Evolutionary conservation across 1,284 basidiomycete genomes (phyloP).

Genomic region (Sparassis latifolia): DNA sequence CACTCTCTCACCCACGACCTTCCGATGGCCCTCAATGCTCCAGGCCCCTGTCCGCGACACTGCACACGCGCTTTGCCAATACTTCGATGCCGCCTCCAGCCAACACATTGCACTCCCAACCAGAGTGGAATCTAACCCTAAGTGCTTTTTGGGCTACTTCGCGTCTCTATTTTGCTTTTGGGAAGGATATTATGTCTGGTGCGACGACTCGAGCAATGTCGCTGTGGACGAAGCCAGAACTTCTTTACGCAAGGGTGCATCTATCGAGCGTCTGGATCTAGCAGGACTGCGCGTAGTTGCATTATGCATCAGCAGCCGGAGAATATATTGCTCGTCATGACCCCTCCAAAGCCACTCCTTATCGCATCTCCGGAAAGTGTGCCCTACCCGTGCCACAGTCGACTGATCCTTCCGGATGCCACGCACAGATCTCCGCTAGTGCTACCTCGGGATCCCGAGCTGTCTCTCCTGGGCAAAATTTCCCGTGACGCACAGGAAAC

Average conservation of each 20-base stretch:
- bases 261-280: conserved; percentile 11
- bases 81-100: conserved; percentile 21
- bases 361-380: conserved; percentile 46
- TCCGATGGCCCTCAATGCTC: conserved; percentile 21
- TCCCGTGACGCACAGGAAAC: conserved; percentile 27
- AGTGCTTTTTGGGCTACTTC: conserved; percentile 27
- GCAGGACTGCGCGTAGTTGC: conserved; percentile 9
- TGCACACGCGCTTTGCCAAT: conserved; percentile 10
- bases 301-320: conserved; percentile 3
- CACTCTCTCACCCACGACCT: conserved; percentile 5
- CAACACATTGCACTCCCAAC: conserved; percentile 25
- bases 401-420: conserved; percentile 6
- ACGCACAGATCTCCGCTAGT: conserved; percentile 39
- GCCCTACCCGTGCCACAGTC: conserved; percentile 9
- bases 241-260: background rate
- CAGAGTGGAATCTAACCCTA: conserved; percentile 48
- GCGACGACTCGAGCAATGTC: conserved; percentile 23
- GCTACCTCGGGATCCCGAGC: conserved; percentile 39
- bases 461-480: conserved; percentile 8
- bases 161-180: conserved; percentile 28
- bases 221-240: conserved; percentile 2
- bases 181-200: conserved; percentile 11
- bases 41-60: conserved; percentile 17
- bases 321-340: conserved; percentile 29
- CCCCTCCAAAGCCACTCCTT: conserved; percentile 20